phyloP scores from a whole-genome alignment of 345 rosid genomes.

The Eucalyptus globulus region DNA sequence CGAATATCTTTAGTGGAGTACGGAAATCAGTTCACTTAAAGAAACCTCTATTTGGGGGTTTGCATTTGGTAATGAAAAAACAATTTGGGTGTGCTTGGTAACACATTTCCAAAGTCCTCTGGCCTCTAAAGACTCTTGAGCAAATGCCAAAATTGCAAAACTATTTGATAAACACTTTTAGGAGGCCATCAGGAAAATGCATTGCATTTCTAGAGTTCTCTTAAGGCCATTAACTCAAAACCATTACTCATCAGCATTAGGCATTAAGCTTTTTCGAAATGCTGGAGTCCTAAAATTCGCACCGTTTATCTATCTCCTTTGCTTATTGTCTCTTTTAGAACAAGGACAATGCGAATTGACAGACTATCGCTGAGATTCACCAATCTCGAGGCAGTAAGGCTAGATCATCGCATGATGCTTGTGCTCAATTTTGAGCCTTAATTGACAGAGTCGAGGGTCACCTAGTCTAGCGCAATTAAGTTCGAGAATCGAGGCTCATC shows the following conservation, averaged over 20 bases:
- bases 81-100: neutral
- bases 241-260: neutral
- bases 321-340: neutral
- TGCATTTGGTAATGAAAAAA: neutral
- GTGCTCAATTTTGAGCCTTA: neutral
- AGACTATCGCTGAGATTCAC: rapidly evolving
- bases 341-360: neutral
- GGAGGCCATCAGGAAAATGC: neutral
- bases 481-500: neutral
- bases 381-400: neutral
- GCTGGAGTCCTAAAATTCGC: rapidly evolving
- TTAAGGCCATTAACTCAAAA: neutral
- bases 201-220: neutral
- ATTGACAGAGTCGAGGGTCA: rapidly evolving
- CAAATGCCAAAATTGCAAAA: neutral
- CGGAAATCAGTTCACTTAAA: neutral
- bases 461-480: neutral
- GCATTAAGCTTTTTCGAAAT: rapidly evolving
- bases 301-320: neutral
- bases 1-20: neutral
- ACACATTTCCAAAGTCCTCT: neutral
- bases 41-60: neutral
- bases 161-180: neutral
- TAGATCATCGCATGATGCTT: neutral
- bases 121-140: neutral